Conservation (phyloP, 148 eudicot genomes). For the Chenopodium album region DNA sequence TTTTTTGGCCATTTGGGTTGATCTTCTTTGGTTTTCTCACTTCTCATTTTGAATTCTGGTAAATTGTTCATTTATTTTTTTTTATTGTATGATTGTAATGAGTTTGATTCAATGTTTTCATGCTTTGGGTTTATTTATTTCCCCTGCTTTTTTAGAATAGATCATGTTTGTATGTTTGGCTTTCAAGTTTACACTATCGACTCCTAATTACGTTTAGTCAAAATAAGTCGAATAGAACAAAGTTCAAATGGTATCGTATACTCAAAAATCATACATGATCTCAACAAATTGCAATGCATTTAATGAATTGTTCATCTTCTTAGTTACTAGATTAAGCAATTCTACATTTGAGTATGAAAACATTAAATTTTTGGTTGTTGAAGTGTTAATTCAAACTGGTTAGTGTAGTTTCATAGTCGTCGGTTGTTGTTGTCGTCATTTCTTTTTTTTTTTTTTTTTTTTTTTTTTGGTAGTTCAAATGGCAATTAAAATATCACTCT, state of each 20-base stretch:
- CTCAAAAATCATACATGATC: too few species aligned
- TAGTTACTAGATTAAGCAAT: not conserved
- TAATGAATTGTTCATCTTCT: too few species aligned
- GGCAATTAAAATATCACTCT: not conserved
- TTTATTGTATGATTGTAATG: not conserved
- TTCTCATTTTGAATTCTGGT: conserved; percentile 7
- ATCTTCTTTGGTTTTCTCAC: not conserved
- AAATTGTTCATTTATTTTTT: conserved; percentile 2
- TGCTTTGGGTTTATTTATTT: not conserved
- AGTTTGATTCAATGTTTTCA: not conserved
- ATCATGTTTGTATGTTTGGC: not conserved
- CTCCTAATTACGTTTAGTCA: too few species aligned
- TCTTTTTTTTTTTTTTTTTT: not conserved
- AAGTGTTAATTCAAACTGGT: not conserved
- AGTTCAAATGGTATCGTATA: too few species aligned
- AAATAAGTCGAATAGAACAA: too few species aligned
- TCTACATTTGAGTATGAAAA: not conserved
- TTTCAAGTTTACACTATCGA: not conserved
- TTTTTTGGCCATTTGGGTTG: not conserved
- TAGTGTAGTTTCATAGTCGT: not conserved
- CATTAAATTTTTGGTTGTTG: not conserved
- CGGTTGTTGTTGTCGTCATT: not conserved
- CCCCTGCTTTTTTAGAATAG: too few species aligned
- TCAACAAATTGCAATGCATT: too few species aligned
- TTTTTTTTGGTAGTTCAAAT: not conserved